Conservation (phyloP, 306 rosid genomes). For the Vachellia pachyceras region DNA sequence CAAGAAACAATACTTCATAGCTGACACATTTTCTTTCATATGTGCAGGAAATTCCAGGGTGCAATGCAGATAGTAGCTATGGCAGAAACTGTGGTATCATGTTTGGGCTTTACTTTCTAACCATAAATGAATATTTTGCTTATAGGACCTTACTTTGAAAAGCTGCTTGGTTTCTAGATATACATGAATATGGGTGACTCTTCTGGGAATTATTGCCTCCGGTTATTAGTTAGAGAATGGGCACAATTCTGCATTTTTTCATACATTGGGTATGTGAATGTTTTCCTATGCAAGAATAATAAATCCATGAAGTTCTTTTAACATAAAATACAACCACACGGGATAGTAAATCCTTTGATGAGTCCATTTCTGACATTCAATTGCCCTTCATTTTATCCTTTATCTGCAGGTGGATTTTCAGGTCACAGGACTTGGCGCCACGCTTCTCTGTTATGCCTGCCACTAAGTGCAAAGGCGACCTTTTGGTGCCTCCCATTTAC, state of each 20-base stretch:
- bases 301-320: constrained; percentile 3
- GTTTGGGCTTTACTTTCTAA: constrained; percentile 30
- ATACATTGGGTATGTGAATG: constrained; percentile 81
- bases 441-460: constrained; percentile 88
- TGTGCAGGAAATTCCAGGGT: constrained; percentile 84
- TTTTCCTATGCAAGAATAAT: constrained; percentile 24
- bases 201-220: constrained; percentile 82
- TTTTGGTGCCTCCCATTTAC: constrained; percentile 77
- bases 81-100: constrained; percentile 83
- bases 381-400: constrained; percentile 16
- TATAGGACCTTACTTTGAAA: constrained; percentile 24
- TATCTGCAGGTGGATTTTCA: constrained; percentile 84
- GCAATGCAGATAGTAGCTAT: constrained; percentile 96
- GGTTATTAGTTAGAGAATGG: constrained; percentile 86
- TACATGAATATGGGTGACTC: constrained; percentile 78
- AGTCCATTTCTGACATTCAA: constrained; percentile 13
- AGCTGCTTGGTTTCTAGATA: constrained; percentile 55
- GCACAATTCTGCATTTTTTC: constrained; percentile 83
- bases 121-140: background rate
- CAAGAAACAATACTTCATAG: constrained; percentile 18
- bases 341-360: background rate
- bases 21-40: constrained; percentile 20
- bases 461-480: constrained; percentile 60
- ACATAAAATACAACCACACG: background rate
- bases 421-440: constrained; percentile 86